Evolutionary conservation across 305 asterid species (phyloP).

Genomic region (Fraxinus latifolia): DNA sequence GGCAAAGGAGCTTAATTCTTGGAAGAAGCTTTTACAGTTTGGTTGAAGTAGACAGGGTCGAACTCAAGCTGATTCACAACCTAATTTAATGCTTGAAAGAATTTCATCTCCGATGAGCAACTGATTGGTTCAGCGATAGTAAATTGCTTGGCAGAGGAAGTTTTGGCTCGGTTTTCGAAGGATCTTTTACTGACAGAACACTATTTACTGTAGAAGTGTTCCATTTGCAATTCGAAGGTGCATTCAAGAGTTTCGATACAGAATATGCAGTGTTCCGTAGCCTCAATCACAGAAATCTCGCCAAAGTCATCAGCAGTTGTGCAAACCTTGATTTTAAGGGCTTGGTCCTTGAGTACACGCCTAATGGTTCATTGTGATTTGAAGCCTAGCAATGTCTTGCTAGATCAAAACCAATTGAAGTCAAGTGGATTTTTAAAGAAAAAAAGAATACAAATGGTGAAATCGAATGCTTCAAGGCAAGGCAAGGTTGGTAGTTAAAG

Average conservation of each 20-base stretch:
- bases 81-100: not conserved
- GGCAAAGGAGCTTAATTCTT: too few relatives aligned
- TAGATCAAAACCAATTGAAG: not conserved
- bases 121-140: not conserved
- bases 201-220: not conserved
- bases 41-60: not conserved
- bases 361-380: not conserved
- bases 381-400: not conserved
- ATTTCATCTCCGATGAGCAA: conserved; percentile 6
- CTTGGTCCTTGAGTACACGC: not conserved
- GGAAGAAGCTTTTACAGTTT: too few relatives aligned
- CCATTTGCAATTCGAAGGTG: not conserved
- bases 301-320: not conserved
- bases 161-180: not conserved
- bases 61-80: not conserved
- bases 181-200: not conserved
- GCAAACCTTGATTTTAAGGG: not conserved
- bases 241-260: not conserved
- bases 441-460: too few relatives aligned
- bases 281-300: not conserved
- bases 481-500: too few relatives aligned
- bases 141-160: not conserved
- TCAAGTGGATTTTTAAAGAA: too few relatives aligned
- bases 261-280: not conserved
- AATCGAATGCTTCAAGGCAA: too few relatives aligned